A percentile compares a stretch with the other conserved stretches of the same genome.
phyloP scores from a whole-genome alignment of 306 rosid species.

The Cyclanthera cordifolia region DNA sequence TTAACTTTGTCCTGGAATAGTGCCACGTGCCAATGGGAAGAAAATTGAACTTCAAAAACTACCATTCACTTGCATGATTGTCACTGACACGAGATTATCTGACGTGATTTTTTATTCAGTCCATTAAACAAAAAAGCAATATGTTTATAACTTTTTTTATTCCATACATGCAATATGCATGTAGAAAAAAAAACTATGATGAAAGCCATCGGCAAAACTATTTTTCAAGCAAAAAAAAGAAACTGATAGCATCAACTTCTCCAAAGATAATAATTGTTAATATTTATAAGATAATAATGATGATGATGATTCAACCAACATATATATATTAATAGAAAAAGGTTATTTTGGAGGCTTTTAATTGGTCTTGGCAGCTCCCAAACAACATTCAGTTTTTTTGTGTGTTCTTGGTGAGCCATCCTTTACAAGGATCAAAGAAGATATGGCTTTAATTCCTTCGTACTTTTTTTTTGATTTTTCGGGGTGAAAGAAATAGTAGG shows the following conservation, averaged over 20 bases:
- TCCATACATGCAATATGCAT: neutral
- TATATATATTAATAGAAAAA: neutral
- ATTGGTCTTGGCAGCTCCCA: no score
- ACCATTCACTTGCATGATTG: neutral
- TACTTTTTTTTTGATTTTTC: no score
- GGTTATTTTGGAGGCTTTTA: no score
- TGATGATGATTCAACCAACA: neutral
- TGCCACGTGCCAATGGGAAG: neutral
- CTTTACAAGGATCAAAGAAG: no score
- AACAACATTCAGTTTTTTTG: no score
- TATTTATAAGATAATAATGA: neutral
- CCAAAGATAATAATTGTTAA: neutral
- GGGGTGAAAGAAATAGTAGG: no score
- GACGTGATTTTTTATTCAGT: neutral
- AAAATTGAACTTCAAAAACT: neutral
- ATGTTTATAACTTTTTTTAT: neutral
- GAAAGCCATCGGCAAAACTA: neutral
- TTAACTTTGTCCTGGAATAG: no score
- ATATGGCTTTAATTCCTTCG: no score
- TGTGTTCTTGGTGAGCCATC: no score
- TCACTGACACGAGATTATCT: neutral
- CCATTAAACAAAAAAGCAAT: neutral
- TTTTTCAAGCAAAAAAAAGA: neutral
- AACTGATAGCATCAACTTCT: neutral
- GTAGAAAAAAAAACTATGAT: neutral